Evolutionary conservation across 352 stramenopile genomes (phyloP).

Genomic region (Globisporangium nunn): DNA sequence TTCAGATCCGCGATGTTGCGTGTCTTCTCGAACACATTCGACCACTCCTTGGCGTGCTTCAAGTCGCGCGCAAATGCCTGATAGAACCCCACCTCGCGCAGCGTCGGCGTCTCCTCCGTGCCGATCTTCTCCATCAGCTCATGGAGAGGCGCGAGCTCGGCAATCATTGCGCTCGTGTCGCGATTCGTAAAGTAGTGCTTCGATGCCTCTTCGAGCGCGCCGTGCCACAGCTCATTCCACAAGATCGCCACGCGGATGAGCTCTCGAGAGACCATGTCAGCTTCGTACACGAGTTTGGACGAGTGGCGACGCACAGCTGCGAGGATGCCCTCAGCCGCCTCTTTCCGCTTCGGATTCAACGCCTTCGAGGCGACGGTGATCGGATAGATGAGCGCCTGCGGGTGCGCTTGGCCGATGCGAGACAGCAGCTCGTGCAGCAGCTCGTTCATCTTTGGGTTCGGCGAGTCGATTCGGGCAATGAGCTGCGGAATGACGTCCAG

Average conservation of each 20-base stretch:
- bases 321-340: slow-evolving; percentile 94
- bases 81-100: slow-evolving; percentile 81
- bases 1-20: slow-evolving; percentile 81
- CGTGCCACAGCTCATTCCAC: slow-evolving; percentile 99
- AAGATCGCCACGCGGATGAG: slow-evolving; percentile 99
- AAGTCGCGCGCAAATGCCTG: slow-evolving; percentile 93
- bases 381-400: slow-evolving; percentile 99
- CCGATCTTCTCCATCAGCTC: slow-evolving; percentile 78
- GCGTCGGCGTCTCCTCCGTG: slow-evolving; percentile 67
- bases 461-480: slow-evolving; percentile 90
- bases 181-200: slow-evolving; percentile 97
- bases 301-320: slow-evolving; percentile 93
- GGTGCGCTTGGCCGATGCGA: slow-evolving; percentile 91
- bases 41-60: slow-evolving; percentile 77
- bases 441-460: slow-evolving; percentile 71
- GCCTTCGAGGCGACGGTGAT: slow-evolving; percentile 97
- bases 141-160: slow-evolving; percentile 93
- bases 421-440: slow-evolving; percentile 86
- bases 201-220: slow-evolving; percentile 96
- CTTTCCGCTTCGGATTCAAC: slow-evolving; percentile 84
- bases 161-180: slow-evolving; percentile 96
- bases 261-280: slow-evolving; percentile 93
- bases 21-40: slow-evolving; percentile 70
- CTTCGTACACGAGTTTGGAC: slow-evolving; percentile 95
- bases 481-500: slow-evolving; percentile 98